A percentile compares a stretch with the other conserved stretches of the same genome.
Evolutionary conservation across 805 yeast genomes (phyloP).

Genomic region (Candida germanica): DNA sequence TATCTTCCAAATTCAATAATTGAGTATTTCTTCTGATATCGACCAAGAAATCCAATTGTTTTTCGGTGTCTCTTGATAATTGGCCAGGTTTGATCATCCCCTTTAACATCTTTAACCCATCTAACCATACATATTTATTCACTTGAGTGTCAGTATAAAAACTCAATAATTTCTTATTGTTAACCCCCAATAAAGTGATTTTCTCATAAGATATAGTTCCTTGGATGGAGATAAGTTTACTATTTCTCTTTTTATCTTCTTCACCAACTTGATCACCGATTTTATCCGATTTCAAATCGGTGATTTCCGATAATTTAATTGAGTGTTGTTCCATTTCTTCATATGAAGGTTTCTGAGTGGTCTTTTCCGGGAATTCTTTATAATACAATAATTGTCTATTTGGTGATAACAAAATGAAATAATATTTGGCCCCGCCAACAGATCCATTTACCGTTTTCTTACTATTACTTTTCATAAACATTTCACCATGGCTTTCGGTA

Average conservation of each 20-base stretch:
- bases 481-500: constrained; percentile 51
- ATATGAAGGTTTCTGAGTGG: constrained; percentile 49
- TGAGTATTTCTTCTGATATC: constrained; percentile 41
- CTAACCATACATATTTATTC: constrained; percentile 70
- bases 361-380: constrained; percentile 53
- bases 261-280: constrained; percentile 37
- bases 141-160: constrained; percentile 72
- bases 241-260: constrained; percentile 40
- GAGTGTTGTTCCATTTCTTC: constrained; percentile 53
- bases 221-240: constrained; percentile 51
- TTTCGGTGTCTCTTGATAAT: constrained; percentile 35
- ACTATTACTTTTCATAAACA: constrained; percentile 13
- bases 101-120: constrained; percentile 59
- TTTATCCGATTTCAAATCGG: constrained; percentile 48
- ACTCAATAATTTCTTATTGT: constrained; percentile 43
- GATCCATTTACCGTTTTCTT: constrained; percentile 6
- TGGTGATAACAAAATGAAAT: constrained; percentile 63
- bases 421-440: constrained; percentile 28
- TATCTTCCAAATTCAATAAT: constrained; percentile 33
- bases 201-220: constrained; percentile 58
- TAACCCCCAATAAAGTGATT: constrained; percentile 47
- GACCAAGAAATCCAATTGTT: constrained; percentile 31
- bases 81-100: constrained; percentile 30
- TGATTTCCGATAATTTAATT: constrained; percentile 52
- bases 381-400: constrained; percentile 59